These are phyloP conservation scores for Hydnomerulius pinastri DNA, from an alignment of 768 basidiomycete species.

Conservation along the genomic window DNA sequence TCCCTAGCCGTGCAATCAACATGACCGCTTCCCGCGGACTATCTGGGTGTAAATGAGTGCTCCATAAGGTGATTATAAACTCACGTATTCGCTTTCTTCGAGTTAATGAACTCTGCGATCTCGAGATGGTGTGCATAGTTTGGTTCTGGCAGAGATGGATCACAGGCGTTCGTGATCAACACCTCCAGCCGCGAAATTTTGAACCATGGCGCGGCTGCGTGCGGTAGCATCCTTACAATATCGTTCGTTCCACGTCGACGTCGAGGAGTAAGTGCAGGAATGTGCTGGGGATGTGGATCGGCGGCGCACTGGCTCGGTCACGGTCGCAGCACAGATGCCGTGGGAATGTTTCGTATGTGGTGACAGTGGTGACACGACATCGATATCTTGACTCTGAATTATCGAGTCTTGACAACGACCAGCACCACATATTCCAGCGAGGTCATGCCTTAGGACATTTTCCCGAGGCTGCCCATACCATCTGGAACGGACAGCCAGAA, in stretches of 20 bases:
- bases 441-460: no score
- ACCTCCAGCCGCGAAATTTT: slow-evolving; percentile 66
- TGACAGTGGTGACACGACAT: no score
- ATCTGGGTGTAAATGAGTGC: slow-evolving; percentile 2
- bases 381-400: no score
- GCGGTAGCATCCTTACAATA: slow-evolving; percentile 46
- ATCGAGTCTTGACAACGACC: no score
- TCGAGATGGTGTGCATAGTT: slow-evolving; percentile 93
- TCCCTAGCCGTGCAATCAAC: slow-evolving; percentile 78
- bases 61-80: slow-evolving; percentile 28
- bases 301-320: no score
- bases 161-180: slow-evolving; percentile 81
- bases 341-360: background rate
- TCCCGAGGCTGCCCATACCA: no score
- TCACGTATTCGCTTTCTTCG: slow-evolving; percentile 95
- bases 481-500: no score
- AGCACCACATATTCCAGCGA: no score
- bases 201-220: slow-evolving; percentile 53
- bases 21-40: slow-evolving; percentile 93
- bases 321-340: background rate
- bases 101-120: slow-evolving; percentile 90
- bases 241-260: background rate
- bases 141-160: slow-evolving; percentile 82
- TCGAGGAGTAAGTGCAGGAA: no score
- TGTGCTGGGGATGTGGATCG: no score